Evolutionary conservation across 768 basidiomycete genomes (phyloP), one percentile per base, ranked within the genome.

Genomic region (Boletus reticulatus): DNA sequence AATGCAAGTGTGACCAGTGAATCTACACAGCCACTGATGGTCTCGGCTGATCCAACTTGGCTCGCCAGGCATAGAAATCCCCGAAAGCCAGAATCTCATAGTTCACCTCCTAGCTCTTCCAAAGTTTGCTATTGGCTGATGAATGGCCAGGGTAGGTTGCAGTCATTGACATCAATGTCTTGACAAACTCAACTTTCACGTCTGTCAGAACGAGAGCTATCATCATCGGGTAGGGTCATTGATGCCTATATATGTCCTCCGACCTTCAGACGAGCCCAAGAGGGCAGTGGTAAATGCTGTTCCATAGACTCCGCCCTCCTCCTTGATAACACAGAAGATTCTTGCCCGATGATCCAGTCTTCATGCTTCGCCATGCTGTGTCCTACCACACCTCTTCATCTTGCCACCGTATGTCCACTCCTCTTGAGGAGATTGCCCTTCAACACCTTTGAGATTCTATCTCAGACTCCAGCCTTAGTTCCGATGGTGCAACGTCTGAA

Each of bases 231-330:
- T 71, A 90, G 84, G 72, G 79, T 95, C 7, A 80, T 95, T 37
- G 96, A 98, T 50, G 88, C 92, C 1, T 95, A 85, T 72, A 72
- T 81, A 13, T 78, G 82, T 4, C 88, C 91, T 2, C 95, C 95
- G 2, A 72, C 80, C 4, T 87, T 85, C 73, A 80, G 82, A 32
- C 82, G 83, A 34, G 78, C 78, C 14, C 74, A 75, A 10, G 84
- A 84, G 47, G 79, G 45, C 7, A 9, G 27, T 29, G n/a, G 75
- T 68, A 91, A 92, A 66, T 88, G 96, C 13, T 88, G 94, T 8
- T 98, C 96, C 0, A 75, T 92, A 4, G 96, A 99, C 67, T 85
- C 91, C 1, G 76, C 82, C 22, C 79, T 84, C 48, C 76, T 92
- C 7, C 75, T 91, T 22, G 92, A 89, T 3, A 81, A 75, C 9